Evolutionary conservation across 805 yeast genomes (phyloP), one percentile per base, ranked within the genome.

Genomic region (Spathaspora arborariae): DNA sequence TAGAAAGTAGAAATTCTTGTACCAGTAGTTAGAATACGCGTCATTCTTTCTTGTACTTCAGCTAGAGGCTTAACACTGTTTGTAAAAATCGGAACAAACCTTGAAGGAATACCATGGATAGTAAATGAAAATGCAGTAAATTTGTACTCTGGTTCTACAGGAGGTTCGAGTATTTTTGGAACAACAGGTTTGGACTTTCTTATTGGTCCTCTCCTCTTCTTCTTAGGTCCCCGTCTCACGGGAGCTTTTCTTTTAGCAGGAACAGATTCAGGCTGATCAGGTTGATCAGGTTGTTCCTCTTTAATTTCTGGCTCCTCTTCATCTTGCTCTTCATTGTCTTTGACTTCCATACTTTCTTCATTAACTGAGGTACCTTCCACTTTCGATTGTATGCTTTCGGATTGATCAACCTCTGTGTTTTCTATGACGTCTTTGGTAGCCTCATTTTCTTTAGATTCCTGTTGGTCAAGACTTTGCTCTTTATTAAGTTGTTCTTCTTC

Each of bases 111-210:
- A n/a, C 79, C 80, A 15, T 72, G 74, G 2, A 92, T 60, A 1
- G 75, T 79, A 42, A 89, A 72, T 0, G 96, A 84, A 19, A 85
- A 66, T 0, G 95, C 76, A 0, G 91, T 80, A 58, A 56, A 80
- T 33, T 68, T 58, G 22, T 75, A 68, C 22, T 63, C 70, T 1
- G 84, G 84, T 59, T 69, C 71, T 5, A 52, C 51, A 1, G 76
- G 77, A 2, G 49, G 52, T n/a, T 58, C 65, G 7, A 66, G 45
- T 41, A 55, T 50, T 45, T 59, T 62, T 1, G 54, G 53, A 47
- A 47, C 47, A 26, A 20, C 20, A 19, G 35, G 19, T 5, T 13
- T 16, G 15, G 33, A 27, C 22, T 47, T 52, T 47, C 40, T 52
- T 46, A 49, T 50, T 11, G 48, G 56, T 18, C 48, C 42, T 41